These are phyloP conservation scores for Ceratocystis huliohia DNA, from an alignment of 2,329 filamentous ascomycete genomes.

Conservation along the genomic window DNA sequence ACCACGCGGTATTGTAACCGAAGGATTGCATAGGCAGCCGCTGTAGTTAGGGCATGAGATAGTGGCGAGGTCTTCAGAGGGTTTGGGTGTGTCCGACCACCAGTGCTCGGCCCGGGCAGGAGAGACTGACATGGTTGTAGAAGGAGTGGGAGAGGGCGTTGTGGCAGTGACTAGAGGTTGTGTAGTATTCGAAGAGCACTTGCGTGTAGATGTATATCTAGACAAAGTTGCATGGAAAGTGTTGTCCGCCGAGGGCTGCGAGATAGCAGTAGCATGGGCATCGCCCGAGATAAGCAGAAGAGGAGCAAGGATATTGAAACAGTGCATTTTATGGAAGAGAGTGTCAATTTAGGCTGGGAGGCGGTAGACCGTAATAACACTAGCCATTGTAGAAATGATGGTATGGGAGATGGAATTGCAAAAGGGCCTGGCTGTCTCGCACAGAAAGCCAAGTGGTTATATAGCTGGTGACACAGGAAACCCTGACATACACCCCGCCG, in stretches of 20 bases:
- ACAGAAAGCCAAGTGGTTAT: too few relatives aligned
- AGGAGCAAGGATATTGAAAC: background rate
- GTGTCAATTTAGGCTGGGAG: too few relatives aligned
- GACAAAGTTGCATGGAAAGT: background rate
- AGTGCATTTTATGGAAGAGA: background rate
- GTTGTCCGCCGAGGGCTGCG: background rate
- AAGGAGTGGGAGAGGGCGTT: too few relatives aligned
- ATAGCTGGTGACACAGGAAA: too few relatives aligned
- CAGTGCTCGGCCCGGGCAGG: background rate
- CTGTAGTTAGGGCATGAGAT: slow-evolving; percentile 4
- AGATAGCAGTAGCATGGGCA: background rate
- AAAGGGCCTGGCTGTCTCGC: too few relatives aligned
- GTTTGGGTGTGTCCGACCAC: background rate
- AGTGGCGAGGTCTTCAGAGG: background rate
- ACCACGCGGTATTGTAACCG: background rate
- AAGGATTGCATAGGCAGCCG: slow-evolving; percentile 7
- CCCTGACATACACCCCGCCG: too few relatives aligned
- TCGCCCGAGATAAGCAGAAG: background rate
- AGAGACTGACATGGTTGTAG: background rate
- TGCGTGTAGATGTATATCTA: background rate
- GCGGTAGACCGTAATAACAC: too few relatives aligned
- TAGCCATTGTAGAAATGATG: too few relatives aligned
- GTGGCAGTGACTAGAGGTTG: background rate
- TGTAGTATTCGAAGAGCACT: background rate
- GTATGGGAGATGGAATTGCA: too few relatives aligned